phyloP scores from a whole-genome alignment of 169 alveolate species.

The Plasmodium gaboni region DNA sequence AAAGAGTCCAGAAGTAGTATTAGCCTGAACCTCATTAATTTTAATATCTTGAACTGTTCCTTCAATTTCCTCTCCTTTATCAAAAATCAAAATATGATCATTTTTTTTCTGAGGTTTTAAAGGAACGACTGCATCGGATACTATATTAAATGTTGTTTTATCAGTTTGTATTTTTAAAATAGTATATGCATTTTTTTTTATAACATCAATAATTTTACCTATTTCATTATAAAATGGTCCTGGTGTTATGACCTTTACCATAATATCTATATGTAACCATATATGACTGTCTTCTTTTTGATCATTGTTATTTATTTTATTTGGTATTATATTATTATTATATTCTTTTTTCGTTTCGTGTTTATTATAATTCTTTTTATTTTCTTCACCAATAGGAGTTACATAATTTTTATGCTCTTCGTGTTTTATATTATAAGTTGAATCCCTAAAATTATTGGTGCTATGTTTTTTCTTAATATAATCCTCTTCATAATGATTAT shows the following conservation, averaged over 20 bases:
- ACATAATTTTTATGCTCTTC: conserved; percentile 13
- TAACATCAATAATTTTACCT: conserved; percentile 52
- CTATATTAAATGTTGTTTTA: conserved; percentile 65
- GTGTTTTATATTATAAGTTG: not conserved
- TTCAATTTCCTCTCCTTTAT: conserved; percentile 31
- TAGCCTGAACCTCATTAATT: conserved; percentile 29
- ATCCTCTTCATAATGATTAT: not conserved
- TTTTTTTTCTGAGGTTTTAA: conserved; percentile 37
- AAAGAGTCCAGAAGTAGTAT: conserved; percentile 17
- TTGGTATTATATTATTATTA: not conserved
- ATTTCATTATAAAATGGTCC: conserved; percentile 69
- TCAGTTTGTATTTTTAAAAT: conserved; percentile 66
- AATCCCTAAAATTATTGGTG: not conserved
- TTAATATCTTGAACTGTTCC: conserved; percentile 37
- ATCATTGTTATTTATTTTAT: not conserved
- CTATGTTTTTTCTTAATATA: not conserved
- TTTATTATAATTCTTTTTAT: not conserved
- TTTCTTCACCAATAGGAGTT: conserved; percentile 6
- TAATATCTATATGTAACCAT: conserved; percentile 57
- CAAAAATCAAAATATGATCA: conserved; percentile 57
- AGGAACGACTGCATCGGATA: conserved; percentile 62
- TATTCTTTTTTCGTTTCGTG: not conserved
- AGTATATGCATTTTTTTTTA: conserved; percentile 29
- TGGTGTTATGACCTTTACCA: conserved; percentile 56
- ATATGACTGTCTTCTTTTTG: conserved; percentile 1